These are phyloP conservation scores for Odonthalia washingtoniensis DNA, from an alignment of 31 red algal species.

Conservation along the genomic window DNA sequence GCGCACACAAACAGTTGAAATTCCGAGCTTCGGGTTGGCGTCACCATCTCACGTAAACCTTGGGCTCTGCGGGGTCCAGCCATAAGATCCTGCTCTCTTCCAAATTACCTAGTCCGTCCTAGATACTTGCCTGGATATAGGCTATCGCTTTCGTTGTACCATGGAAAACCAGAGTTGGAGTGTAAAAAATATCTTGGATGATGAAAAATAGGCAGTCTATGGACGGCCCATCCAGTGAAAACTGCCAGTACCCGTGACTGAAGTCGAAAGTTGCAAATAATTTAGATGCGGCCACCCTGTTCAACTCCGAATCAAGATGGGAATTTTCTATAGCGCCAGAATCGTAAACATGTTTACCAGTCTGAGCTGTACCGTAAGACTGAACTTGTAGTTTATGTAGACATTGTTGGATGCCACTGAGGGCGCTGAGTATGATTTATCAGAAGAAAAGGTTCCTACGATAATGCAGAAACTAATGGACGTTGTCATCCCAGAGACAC, in stretches of 20 bases:
- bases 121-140: constrained; percentile 16
- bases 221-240: not conserved
- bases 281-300: not conserved
- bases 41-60: not conserved
- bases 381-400: too few relatives aligned
- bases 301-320: not conserved
- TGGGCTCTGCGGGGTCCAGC: not conserved
- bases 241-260: constrained; percentile 36
- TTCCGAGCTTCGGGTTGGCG: constrained; percentile 8
- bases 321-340: not conserved
- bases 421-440: too few relatives aligned
- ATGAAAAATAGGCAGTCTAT: constrained; percentile 35
- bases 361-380: constrained; percentile 42
- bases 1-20: constrained; percentile 25
- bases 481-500: too few relatives aligned
- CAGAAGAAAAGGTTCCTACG: too few relatives aligned
- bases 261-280: constrained; percentile 24
- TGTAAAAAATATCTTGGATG: constrained; percentile 1
- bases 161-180: constrained; percentile 18
- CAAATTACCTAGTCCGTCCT: not conserved
- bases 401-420: too few relatives aligned
- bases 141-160: constrained; percentile 45
- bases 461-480: too few relatives aligned
- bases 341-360: not conserved
- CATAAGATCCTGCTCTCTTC: not conserved